Conservation (phyloP, 208 protist genomes). For the Crithidia sp. region DNA sequence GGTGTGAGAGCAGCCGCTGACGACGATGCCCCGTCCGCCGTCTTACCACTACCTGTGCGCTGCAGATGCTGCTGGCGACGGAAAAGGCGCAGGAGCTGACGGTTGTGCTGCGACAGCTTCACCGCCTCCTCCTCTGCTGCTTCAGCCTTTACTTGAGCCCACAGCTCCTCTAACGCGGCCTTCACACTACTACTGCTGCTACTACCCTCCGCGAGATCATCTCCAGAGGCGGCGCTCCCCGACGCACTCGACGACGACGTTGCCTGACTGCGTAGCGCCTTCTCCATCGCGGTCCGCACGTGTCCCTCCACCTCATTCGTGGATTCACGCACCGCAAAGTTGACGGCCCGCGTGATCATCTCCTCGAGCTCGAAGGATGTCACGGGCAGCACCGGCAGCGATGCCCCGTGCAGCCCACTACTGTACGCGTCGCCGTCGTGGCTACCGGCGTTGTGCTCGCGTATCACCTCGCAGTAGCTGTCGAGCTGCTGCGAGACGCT, state of each 20-base stretch:
- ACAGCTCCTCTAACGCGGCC: slow-evolving; percentile 30
- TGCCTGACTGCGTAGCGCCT: slow-evolving; percentile 3
- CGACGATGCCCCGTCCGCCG: not conserved
- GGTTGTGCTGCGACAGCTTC: slow-evolving; percentile 39
- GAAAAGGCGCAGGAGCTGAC: slow-evolving; percentile 31
- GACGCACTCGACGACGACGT: not conserved
- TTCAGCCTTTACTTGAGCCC: slow-evolving; percentile 29
- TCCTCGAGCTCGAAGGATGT: slow-evolving; percentile 41
- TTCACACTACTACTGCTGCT: slow-evolving; percentile 10
- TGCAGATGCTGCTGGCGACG: slow-evolving; percentile 37
- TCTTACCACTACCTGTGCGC: not conserved
- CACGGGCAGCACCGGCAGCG: slow-evolving; percentile 31
- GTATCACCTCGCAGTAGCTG: slow-evolving; percentile 37
- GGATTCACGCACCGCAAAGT: slow-evolving; percentile 11
- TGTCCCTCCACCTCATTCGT: slow-evolving; percentile 13
- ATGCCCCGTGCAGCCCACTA: slow-evolving; percentile 7
- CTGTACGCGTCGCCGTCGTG: not conserved
- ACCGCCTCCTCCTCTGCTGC: slow-evolving; percentile 30
- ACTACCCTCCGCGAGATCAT: not conserved
- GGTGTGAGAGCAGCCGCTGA: not conserved
- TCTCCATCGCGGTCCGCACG: slow-evolving; percentile 25
- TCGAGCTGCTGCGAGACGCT: slow-evolving; percentile 29
- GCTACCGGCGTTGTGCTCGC: not conserved
- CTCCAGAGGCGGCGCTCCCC: not conserved
- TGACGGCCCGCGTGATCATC: slow-evolving; percentile 30